Conservation (phyloP, 2,329 filamentous ascomycete species). For the Sarocladium strictum region DNA sequence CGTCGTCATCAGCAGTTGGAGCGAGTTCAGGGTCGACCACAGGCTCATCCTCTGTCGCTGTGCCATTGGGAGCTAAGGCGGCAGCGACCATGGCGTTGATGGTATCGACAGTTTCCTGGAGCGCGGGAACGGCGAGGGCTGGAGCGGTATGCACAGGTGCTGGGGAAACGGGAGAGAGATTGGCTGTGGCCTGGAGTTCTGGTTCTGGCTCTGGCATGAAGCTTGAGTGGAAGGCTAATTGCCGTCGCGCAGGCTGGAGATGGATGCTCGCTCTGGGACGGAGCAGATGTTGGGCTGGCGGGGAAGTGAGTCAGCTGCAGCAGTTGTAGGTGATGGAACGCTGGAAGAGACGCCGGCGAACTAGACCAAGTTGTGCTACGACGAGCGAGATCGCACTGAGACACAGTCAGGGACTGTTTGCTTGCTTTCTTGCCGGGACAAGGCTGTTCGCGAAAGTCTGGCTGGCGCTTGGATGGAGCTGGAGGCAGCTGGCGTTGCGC, state of each 20-base stretch:
- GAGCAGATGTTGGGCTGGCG: constrained; percentile 3
- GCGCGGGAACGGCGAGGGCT: constrained; percentile 40
- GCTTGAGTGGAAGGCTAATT: constrained; percentile 2
- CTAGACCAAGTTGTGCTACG: constrained; percentile 4
- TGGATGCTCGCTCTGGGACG: constrained; percentile 1
- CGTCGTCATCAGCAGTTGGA: constrained; percentile 28
- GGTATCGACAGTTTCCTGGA: constrained; percentile 47
- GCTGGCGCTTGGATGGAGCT: background rate
- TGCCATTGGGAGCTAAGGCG: constrained; percentile 23
- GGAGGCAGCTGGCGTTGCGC: background rate
- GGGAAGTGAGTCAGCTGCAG: background rate
- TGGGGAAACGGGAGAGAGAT: constrained; percentile 47
- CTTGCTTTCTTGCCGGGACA: background rate
- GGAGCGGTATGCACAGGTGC: constrained; percentile 40
- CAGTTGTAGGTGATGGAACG: background rate
- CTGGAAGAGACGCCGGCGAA: background rate
- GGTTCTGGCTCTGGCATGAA: constrained; percentile 43
- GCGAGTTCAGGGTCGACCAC: constrained; percentile 26
- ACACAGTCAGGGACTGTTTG: background rate
- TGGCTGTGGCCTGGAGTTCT: constrained; percentile 45
- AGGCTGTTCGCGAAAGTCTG: background rate
- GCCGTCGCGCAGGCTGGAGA: background rate
- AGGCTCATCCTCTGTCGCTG: constrained; percentile 17
- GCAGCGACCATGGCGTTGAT: constrained; percentile 40
- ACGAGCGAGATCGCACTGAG: background rate